A percentile compares a stretch with the other conserved stretches of the same genome.
phyloP scores from a whole-genome alignment of 31 red algal species.

The Odonthalia washingtoniensis region DNA sequence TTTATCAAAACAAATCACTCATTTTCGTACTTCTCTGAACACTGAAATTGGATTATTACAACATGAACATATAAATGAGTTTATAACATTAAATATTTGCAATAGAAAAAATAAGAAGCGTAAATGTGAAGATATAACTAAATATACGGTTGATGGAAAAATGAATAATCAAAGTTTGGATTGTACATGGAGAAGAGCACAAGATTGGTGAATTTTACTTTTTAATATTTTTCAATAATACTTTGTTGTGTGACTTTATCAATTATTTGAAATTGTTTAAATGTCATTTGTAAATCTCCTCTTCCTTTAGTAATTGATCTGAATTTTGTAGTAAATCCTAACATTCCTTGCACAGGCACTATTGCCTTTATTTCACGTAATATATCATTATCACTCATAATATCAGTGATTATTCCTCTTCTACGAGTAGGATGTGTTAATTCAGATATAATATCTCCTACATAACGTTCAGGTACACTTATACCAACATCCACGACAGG shows the following conservation, averaged over 20 bases:
- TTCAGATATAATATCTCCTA: slow-evolving; percentile 80
- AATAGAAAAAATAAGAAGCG: not conserved
- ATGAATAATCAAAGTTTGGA: not conserved
- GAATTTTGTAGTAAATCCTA: slow-evolving; percentile 82
- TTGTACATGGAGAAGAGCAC: not conserved
- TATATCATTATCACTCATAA: not conserved
- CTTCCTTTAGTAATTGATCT: slow-evolving; percentile 80
- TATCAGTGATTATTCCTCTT: slow-evolving; percentile 67
- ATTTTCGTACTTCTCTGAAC: slow-evolving; percentile 76
- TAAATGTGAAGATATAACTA: not conserved
- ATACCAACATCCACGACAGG: slow-evolving; percentile 83
- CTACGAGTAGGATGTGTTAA: slow-evolving; percentile 67
- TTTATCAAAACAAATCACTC: slow-evolving; percentile 54
- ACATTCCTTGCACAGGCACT: slow-evolving; percentile 81
- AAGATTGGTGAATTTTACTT: too few relatives aligned
- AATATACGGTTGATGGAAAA: not conserved
- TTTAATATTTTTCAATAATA: slow-evolving; percentile 39
- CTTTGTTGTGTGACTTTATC: slow-evolving; percentile 32
- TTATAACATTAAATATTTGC: slow-evolving; percentile 71
- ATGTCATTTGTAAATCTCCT: slow-evolving; percentile 71
- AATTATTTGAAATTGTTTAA: slow-evolving; percentile 61
- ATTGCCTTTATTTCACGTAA: slow-evolving; percentile 48
- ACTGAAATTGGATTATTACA: slow-evolving; percentile 78
- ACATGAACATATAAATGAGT: slow-evolving; percentile 59
- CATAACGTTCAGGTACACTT: slow-evolving; percentile 52